Conservation (phyloP, 208 protist species). For the Herpetomonas muscarum region DNA sequence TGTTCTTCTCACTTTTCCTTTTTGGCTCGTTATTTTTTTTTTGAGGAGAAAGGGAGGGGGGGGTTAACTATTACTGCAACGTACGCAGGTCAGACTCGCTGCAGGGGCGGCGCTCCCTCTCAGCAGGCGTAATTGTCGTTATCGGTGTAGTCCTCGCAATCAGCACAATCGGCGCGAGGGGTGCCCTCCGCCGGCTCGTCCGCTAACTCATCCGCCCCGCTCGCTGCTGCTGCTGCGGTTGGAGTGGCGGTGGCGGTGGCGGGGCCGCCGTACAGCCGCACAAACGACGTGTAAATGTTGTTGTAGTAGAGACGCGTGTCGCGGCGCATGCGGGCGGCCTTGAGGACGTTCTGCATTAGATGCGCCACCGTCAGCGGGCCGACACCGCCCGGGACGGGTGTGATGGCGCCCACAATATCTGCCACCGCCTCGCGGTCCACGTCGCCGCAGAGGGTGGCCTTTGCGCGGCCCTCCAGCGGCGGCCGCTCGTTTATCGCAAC, state of each 20-base stretch:
- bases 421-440: conserved; percentile 78
- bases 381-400: conserved; percentile 95
- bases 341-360: conserved; percentile 88
- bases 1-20: too few species aligned
- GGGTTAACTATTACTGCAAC: too few species aligned
- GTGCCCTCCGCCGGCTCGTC: background rate
- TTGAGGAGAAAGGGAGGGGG: too few species aligned
- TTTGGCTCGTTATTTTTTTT: too few species aligned
- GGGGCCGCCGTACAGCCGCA: conserved; percentile 33
- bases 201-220: background rate
- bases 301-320: conserved; percentile 32
- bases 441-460: conserved; percentile 52
- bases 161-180: too few species aligned
- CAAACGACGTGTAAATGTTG: conserved; percentile 40
- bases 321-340: conserved; percentile 42
- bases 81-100: too few species aligned
- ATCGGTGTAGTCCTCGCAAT: background rate
- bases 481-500: conserved; percentile 92
- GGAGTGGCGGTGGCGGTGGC: background rate
- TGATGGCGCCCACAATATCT: conserved; percentile 73
- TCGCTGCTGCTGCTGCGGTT: background rate
- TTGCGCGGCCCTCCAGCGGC: background rate
- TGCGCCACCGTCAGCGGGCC: conserved; percentile 95
- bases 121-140: conserved; percentile 1
- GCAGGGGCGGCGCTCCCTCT: too few species aligned